A percentile compares a stretch with the other conserved stretches of the same genome.
phyloP scores from a whole-genome alignment of 805 yeast genomes.

The Ogataea trehaloabstinens region DNA sequence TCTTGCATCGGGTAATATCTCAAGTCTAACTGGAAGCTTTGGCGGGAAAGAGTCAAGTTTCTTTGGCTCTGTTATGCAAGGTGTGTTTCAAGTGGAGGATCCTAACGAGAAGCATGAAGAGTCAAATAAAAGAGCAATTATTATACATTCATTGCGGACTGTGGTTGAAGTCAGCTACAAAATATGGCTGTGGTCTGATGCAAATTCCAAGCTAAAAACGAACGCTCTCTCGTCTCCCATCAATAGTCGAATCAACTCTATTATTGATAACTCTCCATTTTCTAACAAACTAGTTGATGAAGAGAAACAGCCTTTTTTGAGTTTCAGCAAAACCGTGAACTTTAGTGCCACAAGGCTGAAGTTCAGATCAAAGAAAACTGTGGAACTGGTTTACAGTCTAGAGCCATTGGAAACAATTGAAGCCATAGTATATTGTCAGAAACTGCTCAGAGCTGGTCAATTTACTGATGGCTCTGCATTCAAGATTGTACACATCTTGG shows the following conservation, averaged over 20 bases:
- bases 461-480: constrained; percentile 37
- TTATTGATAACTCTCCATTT: constrained; percentile 5
- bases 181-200: constrained; percentile 73
- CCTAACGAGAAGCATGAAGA: constrained; percentile 50
- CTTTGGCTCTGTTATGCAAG: constrained; percentile 68
- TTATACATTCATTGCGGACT: constrained; percentile 62
- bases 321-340: constrained; percentile 35
- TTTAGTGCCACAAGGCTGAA: constrained; percentile 60
- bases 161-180: constrained; percentile 53
- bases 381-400: constrained; percentile 60
- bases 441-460: constrained; percentile 17
- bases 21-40: constrained; percentile 12
- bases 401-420: constrained; percentile 78
- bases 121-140: constrained; percentile 51
- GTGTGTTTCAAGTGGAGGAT: constrained; percentile 73
- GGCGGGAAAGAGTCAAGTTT: constrained; percentile 45
- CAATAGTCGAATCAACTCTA: constrained; percentile 16
- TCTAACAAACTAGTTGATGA: constrained; percentile 9
- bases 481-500: constrained; percentile 72
- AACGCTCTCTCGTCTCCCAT: constrained; percentile 11
- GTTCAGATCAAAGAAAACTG: constrained; percentile 60
- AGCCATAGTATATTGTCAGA: constrained; percentile 45
- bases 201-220: constrained; percentile 24
- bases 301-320: constrained; percentile 21
- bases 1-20: constrained; percentile 17